Evolutionary conservation across 208 protist species (phyloP), one percentile per base, ranked within the genome.

Genomic region (Acanthamoeba triangularis): DNA sequence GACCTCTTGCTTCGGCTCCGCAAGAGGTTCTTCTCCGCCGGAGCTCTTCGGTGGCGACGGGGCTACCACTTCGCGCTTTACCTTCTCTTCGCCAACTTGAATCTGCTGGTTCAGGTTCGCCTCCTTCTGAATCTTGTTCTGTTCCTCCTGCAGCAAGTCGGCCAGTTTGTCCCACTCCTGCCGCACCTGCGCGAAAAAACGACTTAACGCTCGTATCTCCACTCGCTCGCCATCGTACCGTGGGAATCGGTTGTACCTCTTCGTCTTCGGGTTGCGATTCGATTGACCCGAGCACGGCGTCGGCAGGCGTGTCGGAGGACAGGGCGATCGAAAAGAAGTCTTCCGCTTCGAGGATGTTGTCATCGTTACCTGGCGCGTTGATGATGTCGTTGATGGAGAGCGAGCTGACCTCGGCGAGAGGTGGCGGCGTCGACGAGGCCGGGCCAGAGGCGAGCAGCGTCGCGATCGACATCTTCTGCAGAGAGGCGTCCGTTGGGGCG

Each of bases 351-450:
- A 87, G 47, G 10, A 61, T 61, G 52, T 87, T 87, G n/a, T 87
- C 78, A n/a, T 87, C 78, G 52, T 87, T 87, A 20, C 78, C 78
- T 10, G 78, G 78, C 52, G 78, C 49, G 30, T 87, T 87, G 78
- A 87, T 87, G 78, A 87, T 87, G n/a, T 87, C 49, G 30, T 87
- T 87, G 78, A 87, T 87, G 78, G 78, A 63, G 41, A 87, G 52
- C n/a, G 47, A 35, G 78, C 28, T 63, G 33, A 41, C 74, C 74
- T 54, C 74, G 11, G 33, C 35, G 11, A 16, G 74, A 8, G 74
- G 18, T 18, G 37, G 10, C 74, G 74, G 8, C 16, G 74, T 1
- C n/a, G 74, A 7, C 11, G 63, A 37, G 63, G 63, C 4, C 72
- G 30, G 37, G 35, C 37, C 72, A 5, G 37, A 49, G 37, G 6